Conservation (phyloP, 2,329 filamentous ascomycete genomes). For the Paramyrothecium roridum region DNA sequence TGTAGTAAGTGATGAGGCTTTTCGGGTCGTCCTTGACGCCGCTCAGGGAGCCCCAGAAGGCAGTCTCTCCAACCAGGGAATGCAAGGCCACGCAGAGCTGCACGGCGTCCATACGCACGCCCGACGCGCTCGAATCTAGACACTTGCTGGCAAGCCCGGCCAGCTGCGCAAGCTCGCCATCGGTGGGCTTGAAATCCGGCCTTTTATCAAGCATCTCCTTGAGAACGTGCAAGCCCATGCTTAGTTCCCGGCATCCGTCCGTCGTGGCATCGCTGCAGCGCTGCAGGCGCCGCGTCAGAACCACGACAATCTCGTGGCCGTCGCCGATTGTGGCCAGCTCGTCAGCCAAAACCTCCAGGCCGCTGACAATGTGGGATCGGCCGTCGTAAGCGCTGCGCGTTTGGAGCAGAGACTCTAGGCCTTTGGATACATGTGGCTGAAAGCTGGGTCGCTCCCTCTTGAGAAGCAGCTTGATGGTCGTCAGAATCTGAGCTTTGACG, state of each 20-base stretch:
- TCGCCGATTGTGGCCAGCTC: constrained; percentile 68
- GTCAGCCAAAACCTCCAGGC: constrained; percentile 69
- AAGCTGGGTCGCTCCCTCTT: constrained; percentile 65
- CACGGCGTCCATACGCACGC: constrained; percentile 71
- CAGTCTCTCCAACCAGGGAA: constrained; percentile 52
- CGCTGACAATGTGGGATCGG: constrained; percentile 68
- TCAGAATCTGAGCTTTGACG: constrained; percentile 70
- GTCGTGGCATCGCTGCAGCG: constrained; percentile 34
- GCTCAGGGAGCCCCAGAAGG: constrained; percentile 67
- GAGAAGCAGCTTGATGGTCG: constrained; percentile 70
- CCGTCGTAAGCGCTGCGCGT: constrained; percentile 66
- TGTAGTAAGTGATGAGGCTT: constrained; percentile 78
- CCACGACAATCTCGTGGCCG: constrained; percentile 55
- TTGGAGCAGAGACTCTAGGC: constrained; percentile 64
- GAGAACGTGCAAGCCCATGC: constrained; percentile 63
- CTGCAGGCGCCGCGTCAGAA: constrained; percentile 48
- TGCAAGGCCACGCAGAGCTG: constrained; percentile 75
- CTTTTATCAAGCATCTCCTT: constrained; percentile 54
- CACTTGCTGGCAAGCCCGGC: constrained; percentile 51
- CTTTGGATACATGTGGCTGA: constrained; percentile 63
- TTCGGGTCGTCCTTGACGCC: constrained; percentile 68
- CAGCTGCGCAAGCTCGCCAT: constrained; percentile 49
- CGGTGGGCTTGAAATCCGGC: constrained; percentile 44
- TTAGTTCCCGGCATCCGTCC: constrained; percentile 50
- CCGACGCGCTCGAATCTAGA: constrained; percentile 58